A percentile compares a stretch with the other conserved stretches of the same genome.
These are phyloP conservation scores for Phytophthora hibernalis DNA, from an alignment of 352 stramenopile species.

Conservation along the genomic window DNA sequence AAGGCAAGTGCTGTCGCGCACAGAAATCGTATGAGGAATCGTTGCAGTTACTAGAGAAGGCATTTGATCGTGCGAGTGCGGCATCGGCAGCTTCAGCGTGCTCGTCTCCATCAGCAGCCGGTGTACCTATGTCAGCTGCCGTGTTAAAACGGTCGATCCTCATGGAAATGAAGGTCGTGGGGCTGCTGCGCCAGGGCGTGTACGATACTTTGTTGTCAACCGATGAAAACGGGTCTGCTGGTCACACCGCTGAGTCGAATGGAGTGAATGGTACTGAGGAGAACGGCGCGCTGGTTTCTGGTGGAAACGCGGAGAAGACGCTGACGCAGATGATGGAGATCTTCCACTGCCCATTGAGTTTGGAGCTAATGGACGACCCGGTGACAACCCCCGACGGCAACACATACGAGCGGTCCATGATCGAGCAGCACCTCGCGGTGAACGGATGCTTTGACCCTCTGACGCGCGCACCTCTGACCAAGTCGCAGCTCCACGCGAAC, in stretches of 20 bases:
- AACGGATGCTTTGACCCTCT: slow-evolving; percentile 82
- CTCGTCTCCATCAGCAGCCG: slow-evolving; percentile 42
- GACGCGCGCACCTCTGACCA: slow-evolving; percentile 61
- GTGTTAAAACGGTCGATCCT: slow-evolving; percentile 62
- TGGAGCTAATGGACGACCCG: slow-evolving; percentile 82
- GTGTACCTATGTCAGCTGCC: slow-evolving; percentile 25
- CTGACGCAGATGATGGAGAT: slow-evolving; percentile 77
- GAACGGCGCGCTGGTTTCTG: background rate
- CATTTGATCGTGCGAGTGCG: slow-evolving; percentile 61
- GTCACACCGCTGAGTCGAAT: slow-evolving; percentile 5
- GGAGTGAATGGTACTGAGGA: slow-evolving; percentile 5
- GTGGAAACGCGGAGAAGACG: slow-evolving; percentile 43
- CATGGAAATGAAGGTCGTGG: slow-evolving; percentile 73
- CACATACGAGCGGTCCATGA: slow-evolving; percentile 83
- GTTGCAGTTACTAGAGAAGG: slow-evolving; percentile 51
- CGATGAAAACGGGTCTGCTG: slow-evolving; percentile 15
- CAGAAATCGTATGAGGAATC: slow-evolving; percentile 60
- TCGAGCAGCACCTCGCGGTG: slow-evolving; percentile 72
- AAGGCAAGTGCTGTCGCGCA: slow-evolving; percentile 66
- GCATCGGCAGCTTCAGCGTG: slow-evolving; percentile 39
- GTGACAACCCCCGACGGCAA: slow-evolving; percentile 79
- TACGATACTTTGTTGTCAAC: slow-evolving; percentile 53
- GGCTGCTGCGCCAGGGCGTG: slow-evolving; percentile 53
- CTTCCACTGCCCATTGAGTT: slow-evolving; percentile 74
- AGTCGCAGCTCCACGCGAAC: slow-evolving; percentile 70